Conservation (phyloP, 768 basidiomycete genomes). For the Suillus lakei region DNA sequence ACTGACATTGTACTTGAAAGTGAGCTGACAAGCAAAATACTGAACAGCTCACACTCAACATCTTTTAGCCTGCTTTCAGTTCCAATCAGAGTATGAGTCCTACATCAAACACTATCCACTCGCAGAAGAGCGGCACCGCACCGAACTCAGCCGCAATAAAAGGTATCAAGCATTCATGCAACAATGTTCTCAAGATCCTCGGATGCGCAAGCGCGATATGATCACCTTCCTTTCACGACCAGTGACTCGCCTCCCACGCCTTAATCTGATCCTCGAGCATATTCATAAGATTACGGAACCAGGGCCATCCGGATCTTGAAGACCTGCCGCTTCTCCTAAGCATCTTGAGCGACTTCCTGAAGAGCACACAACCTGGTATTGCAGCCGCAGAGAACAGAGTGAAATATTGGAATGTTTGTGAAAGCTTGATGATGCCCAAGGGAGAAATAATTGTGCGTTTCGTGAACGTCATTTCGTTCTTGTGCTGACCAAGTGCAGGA, state of each 20-base stretch:
- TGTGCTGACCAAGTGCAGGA: slow-evolving; percentile 47
- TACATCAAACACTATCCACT: slow-evolving; percentile 92
- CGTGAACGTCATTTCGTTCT: not conserved
- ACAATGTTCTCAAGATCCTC: slow-evolving; percentile 62
- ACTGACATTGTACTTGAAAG: slow-evolving; percentile 87
- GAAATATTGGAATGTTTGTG: slow-evolving; percentile 82
- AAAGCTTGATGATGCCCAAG: slow-evolving; percentile 72
- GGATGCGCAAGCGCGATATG: slow-evolving; percentile 75
- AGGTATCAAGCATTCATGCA: slow-evolving; percentile 72
- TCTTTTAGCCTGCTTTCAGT: slow-evolving; percentile 41
- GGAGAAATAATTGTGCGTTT: slow-evolving; percentile 80
- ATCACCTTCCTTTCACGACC: slow-evolving; percentile 85
- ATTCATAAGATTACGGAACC: slow-evolving; percentile 68
- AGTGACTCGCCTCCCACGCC: slow-evolving; percentile 84
- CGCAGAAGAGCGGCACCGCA: slow-evolving; percentile 80
- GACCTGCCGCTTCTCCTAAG: slow-evolving; percentile 72
- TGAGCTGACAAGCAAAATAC: slow-evolving; percentile 36
- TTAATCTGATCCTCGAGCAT: slow-evolving; percentile 75
- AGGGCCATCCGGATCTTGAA: slow-evolving; percentile 81
- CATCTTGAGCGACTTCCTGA: slow-evolving; percentile 73
- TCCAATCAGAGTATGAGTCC: slow-evolving; percentile 70
- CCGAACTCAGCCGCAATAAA: slow-evolving; percentile 71
- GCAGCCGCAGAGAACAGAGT: slow-evolving; percentile 91
- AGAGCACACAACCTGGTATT: slow-evolving; percentile 89
- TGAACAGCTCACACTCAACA: slow-evolving; percentile 20